Conservation (phyloP, 164 flowering plant genomes). For the Stephania cephalantha region DNA sequence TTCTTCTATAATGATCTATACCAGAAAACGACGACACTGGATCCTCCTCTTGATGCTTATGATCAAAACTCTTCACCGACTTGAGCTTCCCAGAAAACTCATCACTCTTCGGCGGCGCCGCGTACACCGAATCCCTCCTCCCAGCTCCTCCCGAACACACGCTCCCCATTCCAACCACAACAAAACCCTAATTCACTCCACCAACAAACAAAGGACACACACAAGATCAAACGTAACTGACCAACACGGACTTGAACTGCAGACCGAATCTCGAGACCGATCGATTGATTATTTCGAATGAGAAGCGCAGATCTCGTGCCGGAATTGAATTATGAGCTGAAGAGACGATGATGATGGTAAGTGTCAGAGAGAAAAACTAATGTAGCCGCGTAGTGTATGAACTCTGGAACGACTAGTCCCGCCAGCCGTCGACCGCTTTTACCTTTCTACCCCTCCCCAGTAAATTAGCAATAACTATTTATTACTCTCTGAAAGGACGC, state of each 20-base stretch:
- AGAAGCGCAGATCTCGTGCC: neutral
- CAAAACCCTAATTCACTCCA: neutral
- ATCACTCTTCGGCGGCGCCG: conserved; percentile 10
- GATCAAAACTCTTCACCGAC: conserved; percentile 17
- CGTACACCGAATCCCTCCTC: conserved; percentile 11
- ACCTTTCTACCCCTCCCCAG: neutral
- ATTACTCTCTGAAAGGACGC: too few species aligned
- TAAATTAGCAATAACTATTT: too few species aligned
- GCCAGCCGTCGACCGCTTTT: neutral
- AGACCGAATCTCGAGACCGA: neutral
- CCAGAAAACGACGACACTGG: conserved; percentile 10
- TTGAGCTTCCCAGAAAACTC: conserved; percentile 34
- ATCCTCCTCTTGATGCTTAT: conserved; percentile 14
- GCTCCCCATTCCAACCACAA: conserved; percentile 39
- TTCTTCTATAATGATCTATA: conserved; percentile 1
- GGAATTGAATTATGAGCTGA: neutral
- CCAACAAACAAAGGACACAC: neutral
- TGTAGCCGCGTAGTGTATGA: neutral
- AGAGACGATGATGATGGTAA: neutral
- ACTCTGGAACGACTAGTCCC: neutral
- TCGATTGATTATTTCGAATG: neutral
- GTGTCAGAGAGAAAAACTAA: neutral
- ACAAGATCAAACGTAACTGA: neutral
- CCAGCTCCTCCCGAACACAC: conserved; percentile 45
- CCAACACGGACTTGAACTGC: neutral